Evolutionary conservation across 2,329 filamentous ascomycete genomes (phyloP).

Genomic region (Penicillium sp.): DNA sequence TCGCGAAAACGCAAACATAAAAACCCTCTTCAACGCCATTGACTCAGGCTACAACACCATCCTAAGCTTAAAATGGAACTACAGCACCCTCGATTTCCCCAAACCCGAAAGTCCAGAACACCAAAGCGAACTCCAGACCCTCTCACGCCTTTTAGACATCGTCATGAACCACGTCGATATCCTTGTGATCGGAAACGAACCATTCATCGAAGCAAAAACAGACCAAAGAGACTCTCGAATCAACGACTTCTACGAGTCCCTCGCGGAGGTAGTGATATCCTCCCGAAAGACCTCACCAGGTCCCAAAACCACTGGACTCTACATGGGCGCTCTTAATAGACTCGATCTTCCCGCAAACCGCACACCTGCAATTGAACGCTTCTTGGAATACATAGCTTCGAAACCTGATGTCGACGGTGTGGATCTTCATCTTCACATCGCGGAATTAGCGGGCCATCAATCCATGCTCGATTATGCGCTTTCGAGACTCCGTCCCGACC

Average conservation of each 20-base stretch:
- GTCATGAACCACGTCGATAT: slow-evolving; percentile 14
- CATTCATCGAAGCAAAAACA: slow-evolving; percentile 13
- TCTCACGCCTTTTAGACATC: slow-evolving; percentile 5
- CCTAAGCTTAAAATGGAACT: slow-evolving; percentile 16
- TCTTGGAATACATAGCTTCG: slow-evolving; percentile 12
- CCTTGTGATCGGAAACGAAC: slow-evolving; percentile 17
- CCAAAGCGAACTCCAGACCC: slow-evolving; percentile 2
- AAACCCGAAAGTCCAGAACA: background rate
- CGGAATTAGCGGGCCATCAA: slow-evolving; percentile 4
- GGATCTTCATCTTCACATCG: slow-evolving; percentile 15
- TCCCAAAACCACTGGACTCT: slow-evolving; percentile 5
- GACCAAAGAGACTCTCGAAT: background rate
- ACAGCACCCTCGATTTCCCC: slow-evolving; percentile 6
- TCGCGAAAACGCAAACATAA: slow-evolving; percentile 9
- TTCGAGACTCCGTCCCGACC: slow-evolving; percentile 7
- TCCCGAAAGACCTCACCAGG: background rate
- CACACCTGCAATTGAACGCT: slow-evolving; percentile 8
- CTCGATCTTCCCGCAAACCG: slow-evolving; percentile 13
- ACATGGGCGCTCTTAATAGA: slow-evolving; percentile 16
- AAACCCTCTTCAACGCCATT: slow-evolving; percentile 8
- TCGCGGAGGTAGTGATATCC: slow-evolving; percentile 8
- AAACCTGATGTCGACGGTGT: slow-evolving; percentile 1
- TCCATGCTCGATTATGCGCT: slow-evolving; percentile 13
- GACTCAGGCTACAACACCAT: slow-evolving; percentile 12
- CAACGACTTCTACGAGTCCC: slow-evolving; percentile 11